Evolutionary conservation across 2,329 filamentous ascomycete species (phyloP).

Genomic region (Didymosphaeria variabile): DNA sequence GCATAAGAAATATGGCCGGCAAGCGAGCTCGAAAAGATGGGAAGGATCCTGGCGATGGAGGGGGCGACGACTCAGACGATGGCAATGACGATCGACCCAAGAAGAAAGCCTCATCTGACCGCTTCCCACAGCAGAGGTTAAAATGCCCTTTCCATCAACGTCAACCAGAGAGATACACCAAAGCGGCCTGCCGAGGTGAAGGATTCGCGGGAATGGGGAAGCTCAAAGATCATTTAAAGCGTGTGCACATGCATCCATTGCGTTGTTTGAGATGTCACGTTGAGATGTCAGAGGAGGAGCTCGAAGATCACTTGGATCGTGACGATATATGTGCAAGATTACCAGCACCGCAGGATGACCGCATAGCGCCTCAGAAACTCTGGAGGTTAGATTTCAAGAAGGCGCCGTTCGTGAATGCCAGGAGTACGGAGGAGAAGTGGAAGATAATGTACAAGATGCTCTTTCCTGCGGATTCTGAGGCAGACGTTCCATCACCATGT

Average conservation of each 20-base stretch:
- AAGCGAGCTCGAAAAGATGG: constrained; percentile 19
- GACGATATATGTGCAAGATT: constrained; percentile 15
- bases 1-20: not conserved
- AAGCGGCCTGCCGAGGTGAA: constrained; percentile 23
- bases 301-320: constrained; percentile 10
- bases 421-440: constrained; percentile 24
- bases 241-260: constrained; percentile 24
- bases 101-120: constrained; percentile 12
- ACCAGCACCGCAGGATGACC: constrained; percentile 20
- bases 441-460: constrained; percentile 20
- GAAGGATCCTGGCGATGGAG: constrained; percentile 15
- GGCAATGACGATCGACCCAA: constrained; percentile 19
- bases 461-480: constrained; percentile 19
- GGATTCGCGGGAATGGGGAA: constrained; percentile 28
- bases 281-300: constrained; percentile 18
- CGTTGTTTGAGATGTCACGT: constrained; percentile 21
- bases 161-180: constrained; percentile 19
- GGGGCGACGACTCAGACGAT: constrained; percentile 14
- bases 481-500: constrained; percentile 24
- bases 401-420: constrained; percentile 22
- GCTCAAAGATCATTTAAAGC: constrained; percentile 26
- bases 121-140: constrained; percentile 13
- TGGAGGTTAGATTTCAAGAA: constrained; percentile 23
- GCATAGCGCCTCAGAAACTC: constrained; percentile 17
- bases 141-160: constrained; percentile 26